Evolutionary conservation across 441 rosid genomes (phyloP), one percentile per base, ranked within the genome.

Genomic region (Macaranga tanarius): DNA sequence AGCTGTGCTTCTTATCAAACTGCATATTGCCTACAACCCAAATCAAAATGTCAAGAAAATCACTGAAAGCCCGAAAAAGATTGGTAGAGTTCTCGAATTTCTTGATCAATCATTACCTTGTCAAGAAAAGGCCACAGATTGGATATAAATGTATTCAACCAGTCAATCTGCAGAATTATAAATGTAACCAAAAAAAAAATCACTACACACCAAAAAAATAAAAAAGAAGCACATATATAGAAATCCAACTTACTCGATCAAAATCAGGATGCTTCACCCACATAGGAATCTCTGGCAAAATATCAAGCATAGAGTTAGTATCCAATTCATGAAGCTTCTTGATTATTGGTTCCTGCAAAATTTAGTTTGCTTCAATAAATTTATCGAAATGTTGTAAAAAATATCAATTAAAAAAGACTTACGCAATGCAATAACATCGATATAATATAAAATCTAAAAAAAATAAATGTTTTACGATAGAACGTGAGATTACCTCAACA

Each of bases 191-290:
- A 15, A 48, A 44, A 54, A 34, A 25, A 13, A 19, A 54, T 75
- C 52, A 13, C 8, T 26, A 63, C 34, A 40, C n/a, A 65, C 12
- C 31, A 26, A 10, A 11, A 47, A 10, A 22, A 10, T 4, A 7
- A 34, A 34, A 5, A 34, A 34, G 38, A 34, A 34, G 3, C 28
- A 47, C 8, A 42, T 42, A 50, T 23, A 6, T 0, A 67, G 45
- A 44, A 34, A 17, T 28, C 6, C 57, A 31, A 13, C 17, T 75
- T 62, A 86, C 90, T 74, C 90, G 20, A 70, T 86, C 87, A 72
- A 80, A 87, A 67, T 89, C 89, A 19, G 93, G 93, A 73, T 78
- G 81, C 83, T 89, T 89, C 62, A 84, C 82, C 93, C 93, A 89
- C 26, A 84, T 61, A 4, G 93, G 93, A 52, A 89, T 77, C 22